Evolutionary conservation across 768 basidiomycete genomes (phyloP).

Genomic region (Naganishia vishniacii): DNA sequence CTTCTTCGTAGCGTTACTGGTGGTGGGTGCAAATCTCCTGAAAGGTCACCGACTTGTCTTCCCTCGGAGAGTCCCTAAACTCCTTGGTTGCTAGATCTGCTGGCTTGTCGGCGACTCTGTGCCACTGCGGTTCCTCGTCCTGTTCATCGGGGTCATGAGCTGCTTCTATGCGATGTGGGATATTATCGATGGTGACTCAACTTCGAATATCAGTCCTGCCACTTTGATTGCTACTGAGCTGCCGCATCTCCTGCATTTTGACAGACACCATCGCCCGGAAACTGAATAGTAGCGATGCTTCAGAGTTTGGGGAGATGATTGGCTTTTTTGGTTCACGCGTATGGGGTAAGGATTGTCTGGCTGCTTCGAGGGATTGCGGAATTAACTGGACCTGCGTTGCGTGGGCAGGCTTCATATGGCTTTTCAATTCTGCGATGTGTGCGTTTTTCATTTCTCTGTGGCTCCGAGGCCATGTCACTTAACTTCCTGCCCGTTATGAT

Average conservation of each 20-base stretch:
- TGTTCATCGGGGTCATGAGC: conserved; percentile 49
- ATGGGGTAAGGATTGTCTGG: conserved; percentile 40
- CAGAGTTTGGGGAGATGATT: conserved; percentile 46
- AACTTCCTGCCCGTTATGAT: too few relatives aligned
- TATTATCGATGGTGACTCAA: conserved; percentile 45
- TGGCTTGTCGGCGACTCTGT: conserved; percentile 45
- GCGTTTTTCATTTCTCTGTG: neutral
- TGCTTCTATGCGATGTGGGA: conserved; percentile 50
- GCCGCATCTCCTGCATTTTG: neutral
- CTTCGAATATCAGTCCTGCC: neutral
- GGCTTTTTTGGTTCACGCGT: conserved; percentile 46
- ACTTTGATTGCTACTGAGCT: neutral
- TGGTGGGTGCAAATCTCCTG: conserved; percentile 31
- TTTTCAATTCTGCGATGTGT: conserved; percentile 33
- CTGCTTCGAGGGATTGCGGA: neutral
- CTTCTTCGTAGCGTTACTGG: conserved; percentile 39
- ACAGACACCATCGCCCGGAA: conserved; percentile 47
- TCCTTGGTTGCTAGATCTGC: conserved; percentile 24
- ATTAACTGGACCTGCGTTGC: neutral
- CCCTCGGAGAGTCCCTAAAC: too few relatives aligned
- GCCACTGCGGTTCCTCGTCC: conserved; percentile 44
- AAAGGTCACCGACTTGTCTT: too few relatives aligned
- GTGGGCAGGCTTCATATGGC: conserved; percentile 44
- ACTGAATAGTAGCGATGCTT: conserved; percentile 48
- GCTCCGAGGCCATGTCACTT: too few relatives aligned